A percentile compares a stretch with the other conserved stretches of the same genome.
phyloP scores from a whole-genome alignment of 2,329 filamentous ascomycete genomes.

The Neofusicoccum cordaticola region DNA sequence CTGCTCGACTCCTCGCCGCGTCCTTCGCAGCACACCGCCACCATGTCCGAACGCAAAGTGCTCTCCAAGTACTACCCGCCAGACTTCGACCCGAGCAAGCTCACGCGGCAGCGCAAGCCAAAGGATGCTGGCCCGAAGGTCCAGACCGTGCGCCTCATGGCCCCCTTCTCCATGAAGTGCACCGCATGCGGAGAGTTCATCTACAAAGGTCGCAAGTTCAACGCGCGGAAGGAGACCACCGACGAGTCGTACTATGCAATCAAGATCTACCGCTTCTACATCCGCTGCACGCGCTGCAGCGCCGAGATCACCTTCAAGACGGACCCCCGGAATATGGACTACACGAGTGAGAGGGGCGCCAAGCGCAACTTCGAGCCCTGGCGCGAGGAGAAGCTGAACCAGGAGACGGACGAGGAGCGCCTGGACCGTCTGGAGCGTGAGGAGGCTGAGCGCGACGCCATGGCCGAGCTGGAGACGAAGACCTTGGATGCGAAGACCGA shows the following conservation, averaged over 20 bases:
- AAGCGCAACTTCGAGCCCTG: conserved; percentile 93
- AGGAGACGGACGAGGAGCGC: conserved; percentile 84
- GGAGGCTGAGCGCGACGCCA: conserved; percentile 79
- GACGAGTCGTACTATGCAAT: conserved; percentile 88
- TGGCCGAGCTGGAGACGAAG: conserved; percentile 93
- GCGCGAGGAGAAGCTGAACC: conserved; percentile 63
- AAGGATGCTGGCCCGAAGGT: conserved; percentile 75
- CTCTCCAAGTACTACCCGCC: conserved; percentile 60
- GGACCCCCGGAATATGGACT: conserved; percentile 77
- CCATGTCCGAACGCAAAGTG: conserved; percentile 81
- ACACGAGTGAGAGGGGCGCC: conserved; percentile 75
- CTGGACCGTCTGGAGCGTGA: conserved; percentile 80
- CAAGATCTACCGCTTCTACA: conserved; percentile 86
- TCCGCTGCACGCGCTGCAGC: conserved; percentile 77
- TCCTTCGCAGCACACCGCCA: conserved; percentile 18
- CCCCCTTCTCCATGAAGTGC: conserved; percentile 79
- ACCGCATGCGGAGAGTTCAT: conserved; percentile 73
- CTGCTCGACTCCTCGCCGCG: neutral
- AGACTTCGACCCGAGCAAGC: conserved; percentile 84
- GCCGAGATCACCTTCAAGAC: conserved; percentile 91
- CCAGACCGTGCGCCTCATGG: conserved; percentile 87
- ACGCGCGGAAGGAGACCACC: conserved; percentile 87
- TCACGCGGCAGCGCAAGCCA: conserved; percentile 66
- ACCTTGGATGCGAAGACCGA: conserved; percentile 88
- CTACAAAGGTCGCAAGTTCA: conserved; percentile 93